A percentile compares a stretch with the other conserved stretches of the same genome.
Evolutionary conservation across 345 rosid species (phyloP).

Genomic region (Ailanthus altissimus): DNA sequence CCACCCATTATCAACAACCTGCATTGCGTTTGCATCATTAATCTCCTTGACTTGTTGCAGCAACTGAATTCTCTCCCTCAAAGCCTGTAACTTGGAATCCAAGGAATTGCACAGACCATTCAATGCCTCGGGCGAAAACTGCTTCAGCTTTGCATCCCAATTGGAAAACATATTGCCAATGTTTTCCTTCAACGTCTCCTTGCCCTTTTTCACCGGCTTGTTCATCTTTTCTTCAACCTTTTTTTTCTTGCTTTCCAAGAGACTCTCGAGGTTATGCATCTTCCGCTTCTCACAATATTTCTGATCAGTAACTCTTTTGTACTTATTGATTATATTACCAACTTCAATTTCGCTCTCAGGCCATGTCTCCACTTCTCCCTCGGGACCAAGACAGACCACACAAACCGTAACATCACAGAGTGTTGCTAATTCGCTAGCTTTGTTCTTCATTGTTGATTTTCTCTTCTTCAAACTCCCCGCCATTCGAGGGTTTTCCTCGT

Average conservation of each 20-base stretch:
- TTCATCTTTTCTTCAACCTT: not conserved
- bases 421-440: conserved; percentile 10
- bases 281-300: not conserved
- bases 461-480: not conserved
- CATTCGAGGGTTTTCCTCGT: not conserved
- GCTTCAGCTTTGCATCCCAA: not conserved
- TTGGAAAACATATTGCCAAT: not conserved
- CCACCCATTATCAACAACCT: not conserved
- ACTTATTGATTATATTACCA: not conserved
- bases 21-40: not conserved
- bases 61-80: conserved; percentile 12
- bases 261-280: not conserved
- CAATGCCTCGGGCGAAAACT: not conserved
- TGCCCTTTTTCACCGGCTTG: not conserved
- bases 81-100: not conserved
- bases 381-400: conserved; percentile 5
- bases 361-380: conserved; percentile 16
- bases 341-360: conserved; percentile 1
- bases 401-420: conserved; percentile 13
- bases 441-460: conserved; percentile 17
- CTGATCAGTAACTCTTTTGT: not conserved
- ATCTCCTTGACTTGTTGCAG: not conserved
- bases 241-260: not conserved
- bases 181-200: not conserved
- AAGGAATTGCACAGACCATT: not conserved